Evolutionary conservation across 1,284 basidiomycete genomes (phyloP).

Genomic region (Agroathelia rolfsii): DNA sequence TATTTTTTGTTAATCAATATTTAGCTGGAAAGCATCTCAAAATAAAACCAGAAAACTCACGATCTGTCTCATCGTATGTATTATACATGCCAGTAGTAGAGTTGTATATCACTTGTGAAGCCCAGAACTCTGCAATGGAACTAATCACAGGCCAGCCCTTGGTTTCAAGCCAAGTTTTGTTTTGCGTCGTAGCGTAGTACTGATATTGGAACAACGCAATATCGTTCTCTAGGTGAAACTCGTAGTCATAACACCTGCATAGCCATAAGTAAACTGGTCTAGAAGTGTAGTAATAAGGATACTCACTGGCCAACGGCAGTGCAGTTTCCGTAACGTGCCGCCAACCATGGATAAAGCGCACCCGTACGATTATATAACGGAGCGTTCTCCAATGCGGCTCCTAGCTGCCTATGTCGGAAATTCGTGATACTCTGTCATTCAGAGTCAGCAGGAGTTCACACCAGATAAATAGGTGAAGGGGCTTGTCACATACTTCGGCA

Average conservation of each 20-base stretch:
- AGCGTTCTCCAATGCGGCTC: slow-evolving; percentile 3
- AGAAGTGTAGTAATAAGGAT: no score
- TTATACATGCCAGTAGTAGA: background rate
- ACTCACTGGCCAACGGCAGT: slow-evolving; percentile 4
- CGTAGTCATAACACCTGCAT: no score
- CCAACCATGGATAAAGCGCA: slow-evolving; percentile 4
- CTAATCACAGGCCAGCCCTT: slow-evolving; percentile 2
- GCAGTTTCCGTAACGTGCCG: slow-evolving; percentile 2
- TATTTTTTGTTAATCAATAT: no score
- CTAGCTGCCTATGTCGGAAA: slow-evolving; percentile 2
- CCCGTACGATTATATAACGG: slow-evolving; percentile 1
- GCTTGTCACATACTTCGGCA: background rate
- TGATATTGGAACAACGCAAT: slow-evolving; percentile 4
- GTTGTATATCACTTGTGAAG: slow-evolving; percentile 2
- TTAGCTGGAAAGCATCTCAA: background rate
- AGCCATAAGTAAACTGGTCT: no score
- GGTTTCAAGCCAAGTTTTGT: slow-evolving; percentile 5
- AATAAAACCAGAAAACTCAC: background rate
- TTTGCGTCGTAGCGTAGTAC: slow-evolving; percentile 5
- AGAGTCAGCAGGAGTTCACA: background rate
- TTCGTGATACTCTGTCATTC: slow-evolving; percentile 3
- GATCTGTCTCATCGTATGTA: slow-evolving; percentile 2
- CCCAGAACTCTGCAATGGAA: slow-evolving; percentile 3
- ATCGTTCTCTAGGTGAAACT: slow-evolving; percentile 4
- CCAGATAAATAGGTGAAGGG: background rate